A percentile compares a stretch with the other conserved stretches of the same genome.
Evolutionary conservation across 306 rosid species (phyloP).

Genomic region (Castanea crenata): DNA sequence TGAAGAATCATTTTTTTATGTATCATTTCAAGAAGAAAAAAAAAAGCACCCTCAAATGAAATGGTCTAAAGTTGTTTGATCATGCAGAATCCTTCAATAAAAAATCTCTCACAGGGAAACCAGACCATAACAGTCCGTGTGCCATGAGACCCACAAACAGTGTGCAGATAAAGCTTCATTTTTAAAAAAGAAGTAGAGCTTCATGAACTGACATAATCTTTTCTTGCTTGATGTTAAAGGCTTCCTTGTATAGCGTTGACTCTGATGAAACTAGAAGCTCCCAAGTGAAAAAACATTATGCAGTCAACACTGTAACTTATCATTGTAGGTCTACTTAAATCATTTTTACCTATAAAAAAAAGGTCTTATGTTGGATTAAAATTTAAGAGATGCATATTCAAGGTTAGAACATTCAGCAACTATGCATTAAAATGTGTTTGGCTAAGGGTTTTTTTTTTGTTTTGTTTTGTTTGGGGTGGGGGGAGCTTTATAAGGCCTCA

Average conservation of each 20-base stretch:
- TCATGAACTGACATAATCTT: neutral
- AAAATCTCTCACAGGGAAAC: neutral
- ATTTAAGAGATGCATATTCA: neutral
- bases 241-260: neutral
- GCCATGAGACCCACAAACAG: neutral
- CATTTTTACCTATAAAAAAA: neutral
- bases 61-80: neutral
- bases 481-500: too few species aligned
- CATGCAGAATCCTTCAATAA: neutral
- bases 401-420: neutral
- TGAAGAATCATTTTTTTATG: neutral
- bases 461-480: too few species aligned
- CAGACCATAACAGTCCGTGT: neutral
- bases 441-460: too few species aligned
- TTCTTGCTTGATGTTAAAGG: neutral
- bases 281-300: neutral
- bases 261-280: neutral
- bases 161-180: neutral
- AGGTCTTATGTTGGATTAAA: neutral
- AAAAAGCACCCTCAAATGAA: neutral
- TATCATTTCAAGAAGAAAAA: neutral
- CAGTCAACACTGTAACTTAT: neutral
- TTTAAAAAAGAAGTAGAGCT: neutral
- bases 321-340: neutral
- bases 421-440: too few species aligned